Base-by-base conservation (phyloP, 1,284 basidiomycete species). In the Leccinum subrobustum region DNA sequence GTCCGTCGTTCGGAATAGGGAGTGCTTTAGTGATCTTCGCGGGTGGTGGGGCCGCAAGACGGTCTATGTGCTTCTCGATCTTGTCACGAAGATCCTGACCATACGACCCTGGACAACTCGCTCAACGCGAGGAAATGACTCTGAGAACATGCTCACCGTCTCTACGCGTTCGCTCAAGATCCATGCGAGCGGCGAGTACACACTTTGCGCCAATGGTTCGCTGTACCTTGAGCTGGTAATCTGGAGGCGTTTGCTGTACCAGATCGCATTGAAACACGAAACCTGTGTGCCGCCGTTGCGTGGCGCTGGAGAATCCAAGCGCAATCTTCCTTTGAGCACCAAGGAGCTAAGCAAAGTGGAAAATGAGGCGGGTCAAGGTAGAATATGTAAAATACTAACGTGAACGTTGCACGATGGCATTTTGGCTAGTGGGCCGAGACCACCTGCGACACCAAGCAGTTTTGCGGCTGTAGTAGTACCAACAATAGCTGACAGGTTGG, bases 401-500 rank as follows among this genome's bases (percentile, higher is more conserved):
- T 96, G 93, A 63, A 98, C 89, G 75, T 99, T 99, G 76, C 95
- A 96, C 3, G 93, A 83, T 5, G 97, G 97, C 83, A 98, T 96
- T 75, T 97, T 96, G 55, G 92, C 91, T 44, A 99, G 83, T 0
- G 92, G 93, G 56, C 85, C 85, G 18, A 99, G 82, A 50, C 97
- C 97, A 61, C 97, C 97, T 35, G 97, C 95, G 52, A 98, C 94
- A 74, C 97, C 97, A 52, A 99, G 88, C 54, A 99, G 80, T 81
- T 99, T 99, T 54, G 97, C 96, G 50, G 97, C 97, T 79, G 95
- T 96, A 64, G 93, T 93, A 58, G 96, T 98, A 73, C 97, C 96
- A 75, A 99, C 93, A 74, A 99, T 96, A 73, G 93, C 92, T 69
- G 94, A 96, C 72, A 99, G 87, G 76, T 99, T 99, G 66, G 97